Conservation (phyloP, 2,329 filamentous ascomycete species). For the Gaeumannomyces sp. region DNA sequence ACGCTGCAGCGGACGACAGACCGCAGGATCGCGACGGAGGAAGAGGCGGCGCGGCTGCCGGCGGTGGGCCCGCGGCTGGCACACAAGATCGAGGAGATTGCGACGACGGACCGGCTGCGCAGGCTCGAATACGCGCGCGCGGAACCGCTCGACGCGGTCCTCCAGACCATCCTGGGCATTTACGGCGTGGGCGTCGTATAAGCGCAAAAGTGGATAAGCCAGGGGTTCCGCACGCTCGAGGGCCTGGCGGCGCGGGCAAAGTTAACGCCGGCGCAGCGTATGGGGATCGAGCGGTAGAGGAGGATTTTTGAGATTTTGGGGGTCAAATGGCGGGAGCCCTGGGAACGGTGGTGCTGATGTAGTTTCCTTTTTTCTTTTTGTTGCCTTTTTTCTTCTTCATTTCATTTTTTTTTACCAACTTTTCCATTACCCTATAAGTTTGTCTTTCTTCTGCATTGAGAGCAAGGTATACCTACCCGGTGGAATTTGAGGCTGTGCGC, state of each 20-base stretch:
- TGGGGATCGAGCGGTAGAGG: slow-evolving; percentile 75
- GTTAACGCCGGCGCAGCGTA: slow-evolving; percentile 61
- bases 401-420: not conserved
- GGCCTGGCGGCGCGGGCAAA: slow-evolving; percentile 58
- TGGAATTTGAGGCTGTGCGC: too few relatives aligned
- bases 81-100: slow-evolving; percentile 85
- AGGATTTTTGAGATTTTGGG: slow-evolving; percentile 75
- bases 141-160: slow-evolving; percentile 57
- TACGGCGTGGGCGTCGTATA: slow-evolving; percentile 70
- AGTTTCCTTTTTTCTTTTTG: not conserved
- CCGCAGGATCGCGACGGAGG: slow-evolving; percentile 57
- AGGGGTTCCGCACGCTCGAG: slow-evolving; percentile 67
- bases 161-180: slow-evolving; percentile 68
- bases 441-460: too few relatives aligned
- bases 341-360: slow-evolving; percentile 65
- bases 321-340: slow-evolving; percentile 76
- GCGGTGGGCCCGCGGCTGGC: slow-evolving; percentile 69
- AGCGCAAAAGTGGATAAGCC: slow-evolving; percentile 69
- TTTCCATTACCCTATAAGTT: too few relatives aligned
- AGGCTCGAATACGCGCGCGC: slow-evolving; percentile 64
- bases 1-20: slow-evolving; percentile 59
- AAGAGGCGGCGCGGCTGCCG: slow-evolving; percentile 61
- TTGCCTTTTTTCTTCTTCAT: too few relatives aligned
- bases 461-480: too few relatives aligned
- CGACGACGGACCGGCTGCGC: slow-evolving; percentile 62